phyloP scores from a whole-genome alignment of 2,329 filamentous ascomycete species.

The Cryphonectria parasitica region DNA sequence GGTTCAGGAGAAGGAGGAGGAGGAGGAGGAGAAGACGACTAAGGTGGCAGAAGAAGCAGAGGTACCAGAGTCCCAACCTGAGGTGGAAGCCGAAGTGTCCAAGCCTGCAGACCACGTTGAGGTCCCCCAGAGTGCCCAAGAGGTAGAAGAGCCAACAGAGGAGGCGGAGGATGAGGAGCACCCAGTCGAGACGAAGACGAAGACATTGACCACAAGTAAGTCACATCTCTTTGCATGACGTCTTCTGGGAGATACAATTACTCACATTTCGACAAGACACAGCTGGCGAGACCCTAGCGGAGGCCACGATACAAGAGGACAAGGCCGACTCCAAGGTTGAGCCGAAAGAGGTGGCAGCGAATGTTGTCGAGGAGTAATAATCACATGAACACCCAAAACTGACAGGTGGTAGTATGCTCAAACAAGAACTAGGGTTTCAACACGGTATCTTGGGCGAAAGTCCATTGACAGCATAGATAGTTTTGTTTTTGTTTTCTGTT shows the following conservation, averaged over 20 bases:
- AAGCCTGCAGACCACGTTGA: slow-evolving; percentile 14
- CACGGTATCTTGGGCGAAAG: neutral
- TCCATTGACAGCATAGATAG: slow-evolving; percentile 1
- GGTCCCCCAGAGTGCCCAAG: slow-evolving; percentile 31
- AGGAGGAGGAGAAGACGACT: slow-evolving; percentile 13
- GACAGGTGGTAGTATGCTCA: neutral
- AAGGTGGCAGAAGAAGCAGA: slow-evolving; percentile 12
- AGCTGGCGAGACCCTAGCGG: slow-evolving; percentile 49
- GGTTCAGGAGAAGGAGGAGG: slow-evolving; percentile 21
- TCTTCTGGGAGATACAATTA: slow-evolving; percentile 41
- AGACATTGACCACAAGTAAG: slow-evolving; percentile 31
- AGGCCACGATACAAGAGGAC: slow-evolving; percentile 43
- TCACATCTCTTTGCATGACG: slow-evolving; percentile 24
- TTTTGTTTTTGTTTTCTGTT: neutral
- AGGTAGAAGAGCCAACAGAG: slow-evolving; percentile 27
- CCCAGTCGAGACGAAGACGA: slow-evolving; percentile 22
- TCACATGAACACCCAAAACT: neutral
- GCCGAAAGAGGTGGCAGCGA: slow-evolving; percentile 39
- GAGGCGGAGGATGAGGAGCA: slow-evolving; percentile 21
- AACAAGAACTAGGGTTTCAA: slow-evolving; percentile 2
- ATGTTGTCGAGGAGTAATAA: slow-evolving; percentile 23
- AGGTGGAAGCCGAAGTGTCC: slow-evolving; percentile 14
- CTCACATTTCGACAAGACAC: slow-evolving; percentile 37
- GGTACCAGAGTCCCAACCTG: neutral
- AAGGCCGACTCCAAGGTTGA: slow-evolving; percentile 39